Evolutionary conservation across 148 eudicot species (phyloP).

Genomic region (Persicaria tinctoria): DNA sequence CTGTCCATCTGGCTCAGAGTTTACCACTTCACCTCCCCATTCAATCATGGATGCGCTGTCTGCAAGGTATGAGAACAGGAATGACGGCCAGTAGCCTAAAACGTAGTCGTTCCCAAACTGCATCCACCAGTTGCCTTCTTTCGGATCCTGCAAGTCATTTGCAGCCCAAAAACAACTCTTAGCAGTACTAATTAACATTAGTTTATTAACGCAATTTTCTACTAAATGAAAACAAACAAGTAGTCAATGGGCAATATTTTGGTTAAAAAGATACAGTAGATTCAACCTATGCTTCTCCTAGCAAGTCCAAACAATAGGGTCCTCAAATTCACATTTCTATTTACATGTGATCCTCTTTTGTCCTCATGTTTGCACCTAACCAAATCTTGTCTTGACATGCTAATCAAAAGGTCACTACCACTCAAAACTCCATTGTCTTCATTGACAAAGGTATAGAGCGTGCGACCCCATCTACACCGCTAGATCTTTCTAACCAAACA

Average conservation of each 20-base stretch:
- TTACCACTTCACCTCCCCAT: constrained; percentile 97
- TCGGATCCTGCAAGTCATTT: constrained; percentile 56
- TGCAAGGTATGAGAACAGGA: constrained; percentile 86
- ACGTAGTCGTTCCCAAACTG: constrained; percentile 79
- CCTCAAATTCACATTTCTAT: constrained; percentile 13
- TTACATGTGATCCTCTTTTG: constrained; percentile 41
- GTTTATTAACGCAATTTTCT: neutral
- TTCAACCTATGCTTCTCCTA: too few relatives aligned
- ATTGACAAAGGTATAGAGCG: neutral
- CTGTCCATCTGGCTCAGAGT: constrained; percentile 74
- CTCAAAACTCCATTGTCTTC: neutral
- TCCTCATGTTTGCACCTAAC: constrained; percentile 21
- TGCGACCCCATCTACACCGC: constrained; percentile 1
- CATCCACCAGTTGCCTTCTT: constrained; percentile 99
- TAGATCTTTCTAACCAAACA: constrained; percentile 1
- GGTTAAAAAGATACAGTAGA: too few relatives aligned
- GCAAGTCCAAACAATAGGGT: too few relatives aligned
- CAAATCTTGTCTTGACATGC: constrained; percentile 6
- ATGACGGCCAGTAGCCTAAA: constrained; percentile 90
- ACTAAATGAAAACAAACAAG: neutral
- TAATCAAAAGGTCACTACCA: neutral
- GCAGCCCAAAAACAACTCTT: neutral
- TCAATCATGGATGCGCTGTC: constrained; percentile 98
- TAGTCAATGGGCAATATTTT: neutral
- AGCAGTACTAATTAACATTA: too few relatives aligned